Percentiles rank a stretch among this genome's conserved stretches.
Conservation (phyloP, 805 yeast genomes). For the Kodamaea laetipori region DNA sequence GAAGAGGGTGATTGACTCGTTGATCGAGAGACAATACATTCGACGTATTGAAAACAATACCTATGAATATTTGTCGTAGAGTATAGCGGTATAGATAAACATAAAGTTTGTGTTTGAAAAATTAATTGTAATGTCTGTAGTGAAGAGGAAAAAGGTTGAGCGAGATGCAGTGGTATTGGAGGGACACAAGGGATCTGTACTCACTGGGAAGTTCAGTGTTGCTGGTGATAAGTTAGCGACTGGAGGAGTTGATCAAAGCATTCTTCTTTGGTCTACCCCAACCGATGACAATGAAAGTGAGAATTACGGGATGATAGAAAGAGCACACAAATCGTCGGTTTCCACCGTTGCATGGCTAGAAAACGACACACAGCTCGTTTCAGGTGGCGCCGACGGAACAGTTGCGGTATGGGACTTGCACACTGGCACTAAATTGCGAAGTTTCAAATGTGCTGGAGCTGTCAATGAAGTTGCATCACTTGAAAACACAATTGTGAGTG, state of each 20-base stretch:
- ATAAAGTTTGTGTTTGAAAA: neutral
- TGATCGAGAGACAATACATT: conserved; percentile 84
- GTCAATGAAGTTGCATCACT: conserved; percentile 52
- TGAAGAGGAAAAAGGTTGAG: conserved; percentile 32
- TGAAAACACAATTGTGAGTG: conserved; percentile 36
- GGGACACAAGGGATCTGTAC: conserved; percentile 58
- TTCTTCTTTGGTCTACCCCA: conserved; percentile 50
- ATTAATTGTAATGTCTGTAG: conserved; percentile 30
- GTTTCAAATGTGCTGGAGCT: conserved; percentile 50
- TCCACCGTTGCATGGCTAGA: conserved; percentile 58
- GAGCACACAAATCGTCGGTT: conserved; percentile 66
- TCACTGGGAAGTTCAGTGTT: conserved; percentile 52
- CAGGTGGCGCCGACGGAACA: conserved; percentile 64
- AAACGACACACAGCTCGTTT: conserved; percentile 45
- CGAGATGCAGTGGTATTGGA: conserved; percentile 37
- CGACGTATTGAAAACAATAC: conserved; percentile 73
- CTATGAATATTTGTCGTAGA: conserved; percentile 77
- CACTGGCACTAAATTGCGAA: conserved; percentile 50
- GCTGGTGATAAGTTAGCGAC: conserved; percentile 59
- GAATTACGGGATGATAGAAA: conserved; percentile 46
- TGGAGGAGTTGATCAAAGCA: conserved; percentile 59
- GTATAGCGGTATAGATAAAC: neutral
- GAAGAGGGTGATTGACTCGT: conserved; percentile 79
- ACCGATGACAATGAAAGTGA: conserved; percentile 24
- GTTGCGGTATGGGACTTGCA: conserved; percentile 63